Percentiles rank a stretch among this genome's conserved stretches.
Conservation (phyloP, 345 rosid species). For the Sisymbrium irio region DNA sequence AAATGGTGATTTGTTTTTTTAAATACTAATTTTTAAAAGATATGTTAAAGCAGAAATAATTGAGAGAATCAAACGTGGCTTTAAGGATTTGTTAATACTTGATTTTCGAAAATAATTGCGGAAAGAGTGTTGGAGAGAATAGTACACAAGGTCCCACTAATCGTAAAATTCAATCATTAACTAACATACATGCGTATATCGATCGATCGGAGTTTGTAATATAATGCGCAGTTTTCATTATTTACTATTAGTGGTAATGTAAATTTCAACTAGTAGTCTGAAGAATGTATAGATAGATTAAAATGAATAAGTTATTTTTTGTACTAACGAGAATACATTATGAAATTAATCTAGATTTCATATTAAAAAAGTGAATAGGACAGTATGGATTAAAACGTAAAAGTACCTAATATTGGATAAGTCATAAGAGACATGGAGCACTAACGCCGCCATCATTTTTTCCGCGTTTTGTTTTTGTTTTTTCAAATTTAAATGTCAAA, state of each 20-base stretch:
- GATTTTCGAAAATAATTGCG: not conserved
- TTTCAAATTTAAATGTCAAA: slow-evolving; percentile 28
- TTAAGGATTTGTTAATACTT: slow-evolving; percentile 1
- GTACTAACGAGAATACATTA: not conserved
- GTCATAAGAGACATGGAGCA: not conserved
- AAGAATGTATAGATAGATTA: not conserved
- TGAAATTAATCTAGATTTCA: not conserved
- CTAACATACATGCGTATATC: not conserved
- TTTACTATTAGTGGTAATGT: not conserved
- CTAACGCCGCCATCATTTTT: slow-evolving; percentile 16
- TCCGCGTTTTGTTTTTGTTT: not conserved
- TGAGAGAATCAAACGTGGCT: slow-evolving; percentile 37
- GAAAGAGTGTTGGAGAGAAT: not conserved
- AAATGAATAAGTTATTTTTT: not conserved
- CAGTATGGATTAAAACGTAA: not conserved
- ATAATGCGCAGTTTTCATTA: not conserved
- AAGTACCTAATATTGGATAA: slow-evolving; percentile 19
- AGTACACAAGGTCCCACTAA: slow-evolving; percentile 11
- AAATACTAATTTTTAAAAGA: not conserved
- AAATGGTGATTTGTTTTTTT: not conserved
- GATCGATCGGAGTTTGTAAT: not conserved
- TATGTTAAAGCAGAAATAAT: slow-evolving; percentile 25
- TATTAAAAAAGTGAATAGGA: not conserved
- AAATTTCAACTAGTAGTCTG: not conserved
- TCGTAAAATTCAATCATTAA: slow-evolving; percentile 1